Evolutionary conservation across 257 asterid genomes (phyloP), one percentile per base, ranked within the genome.

Genomic region (Rehmannia glutinosa): DNA sequence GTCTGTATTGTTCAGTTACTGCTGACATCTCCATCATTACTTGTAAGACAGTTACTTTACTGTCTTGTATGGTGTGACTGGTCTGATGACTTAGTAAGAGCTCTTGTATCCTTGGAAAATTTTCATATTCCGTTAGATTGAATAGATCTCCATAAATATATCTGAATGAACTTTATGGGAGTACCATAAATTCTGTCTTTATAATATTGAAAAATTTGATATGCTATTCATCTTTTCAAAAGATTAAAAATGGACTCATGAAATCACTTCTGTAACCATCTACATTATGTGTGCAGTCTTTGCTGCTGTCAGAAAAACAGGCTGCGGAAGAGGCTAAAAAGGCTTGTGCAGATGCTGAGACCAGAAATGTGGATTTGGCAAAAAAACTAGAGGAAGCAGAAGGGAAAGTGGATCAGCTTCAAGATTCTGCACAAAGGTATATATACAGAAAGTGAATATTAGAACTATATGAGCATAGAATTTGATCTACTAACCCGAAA

Each of bases 351-450:
- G 92, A 86, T 69, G 88, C 91, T 65, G 95, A 82, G 73, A 67
- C 84, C 28, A 85, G 79, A 80, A 85, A 76, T 73, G 75, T 64
- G 70, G 91, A 85, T 69, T 73, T 91, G 70, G 83, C 74, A 13
- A 85, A 74, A 70, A 91, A 83, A 60, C 77, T 94, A 36, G 95
- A 87, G 71, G 91, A 77, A 66, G 79, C 96, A 10, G 91, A 82
- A 70, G 86, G 82, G 27, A 94, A 89, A 83, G 82, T 73, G 27
- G 87, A 82, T 47, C 96, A 87, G 79, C 89, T 94, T 62, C 97
- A 86, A 78, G 97, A 84, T 74, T 88, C 95, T 27, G 70, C 81
- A 43, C 97, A 85, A 77, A 94, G 99, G 99, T 93, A 58, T 63
- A 76, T 54, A 55, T 50, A 30, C 43, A 47, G 39, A 63, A 43